Conservation (phyloP, 257 asterid species). For the Avicennia marina region DNA sequence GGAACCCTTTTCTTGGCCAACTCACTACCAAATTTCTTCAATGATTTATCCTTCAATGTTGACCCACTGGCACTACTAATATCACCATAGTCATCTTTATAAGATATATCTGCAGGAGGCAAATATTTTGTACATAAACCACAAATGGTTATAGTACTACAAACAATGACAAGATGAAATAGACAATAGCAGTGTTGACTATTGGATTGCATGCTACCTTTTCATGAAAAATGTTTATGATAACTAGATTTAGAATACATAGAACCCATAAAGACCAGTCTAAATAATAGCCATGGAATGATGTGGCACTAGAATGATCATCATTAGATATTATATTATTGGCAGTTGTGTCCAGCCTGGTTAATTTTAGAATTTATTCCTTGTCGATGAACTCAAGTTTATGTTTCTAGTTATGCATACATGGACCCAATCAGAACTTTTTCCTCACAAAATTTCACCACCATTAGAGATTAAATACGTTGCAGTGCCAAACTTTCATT, state of each 20-base stretch:
- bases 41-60: conserved; percentile 39
- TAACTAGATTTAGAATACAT: neutral
- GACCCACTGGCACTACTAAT: conserved; percentile 52
- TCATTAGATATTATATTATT: neutral
- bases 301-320: conserved; percentile 6
- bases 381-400: neutral
- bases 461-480: neutral
- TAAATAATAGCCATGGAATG: conserved; percentile 2
- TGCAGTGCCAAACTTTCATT: too few species aligned
- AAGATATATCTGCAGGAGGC: conserved; percentile 54
- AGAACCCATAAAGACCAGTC: neutral
- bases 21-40: conserved; percentile 40
- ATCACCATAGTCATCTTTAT: conserved; percentile 68
- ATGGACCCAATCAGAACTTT: conserved; percentile 7
- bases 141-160: conserved; percentile 12
- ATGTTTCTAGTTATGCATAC: neutral
- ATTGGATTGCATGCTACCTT: conserved; percentile 6
- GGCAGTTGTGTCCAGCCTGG: neutral
- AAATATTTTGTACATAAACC: conserved; percentile 16
- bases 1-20: conserved; percentile 50
- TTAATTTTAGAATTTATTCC: conserved; percentile 5
- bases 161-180: conserved; percentile 8
- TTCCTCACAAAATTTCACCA: neutral
- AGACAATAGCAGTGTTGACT: conserved; percentile 5
- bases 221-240: neutral